Evolutionary conservation across 768 basidiomycete species (phyloP).

Genomic region (Mrakia blollopis): DNA sequence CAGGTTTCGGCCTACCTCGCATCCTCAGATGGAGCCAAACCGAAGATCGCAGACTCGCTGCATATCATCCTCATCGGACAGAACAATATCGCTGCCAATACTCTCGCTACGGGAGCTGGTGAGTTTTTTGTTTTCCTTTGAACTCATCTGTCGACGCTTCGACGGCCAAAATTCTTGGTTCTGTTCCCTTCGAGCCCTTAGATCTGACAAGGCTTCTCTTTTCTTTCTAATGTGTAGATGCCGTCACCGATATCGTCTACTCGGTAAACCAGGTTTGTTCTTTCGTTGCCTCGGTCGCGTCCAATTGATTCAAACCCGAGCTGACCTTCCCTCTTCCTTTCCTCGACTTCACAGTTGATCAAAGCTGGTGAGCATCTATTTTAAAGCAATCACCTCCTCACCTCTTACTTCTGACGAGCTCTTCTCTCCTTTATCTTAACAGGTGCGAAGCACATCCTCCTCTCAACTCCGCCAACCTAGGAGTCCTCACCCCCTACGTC

Average conservation of each 20-base stretch:
- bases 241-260: background rate
- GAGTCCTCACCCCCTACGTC: background rate
- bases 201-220: background rate
- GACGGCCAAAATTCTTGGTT: background rate
- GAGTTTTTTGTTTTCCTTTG: background rate
- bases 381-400: background rate
- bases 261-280: background rate
- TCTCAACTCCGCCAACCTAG: background rate
- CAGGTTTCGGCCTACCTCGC: constrained; percentile 2
- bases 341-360: background rate
- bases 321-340: too few species aligned
- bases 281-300: too few species aligned
- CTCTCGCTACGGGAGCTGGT: background rate
- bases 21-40: background rate
- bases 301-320: too few species aligned
- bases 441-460: background rate
- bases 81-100: background rate
- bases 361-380: background rate
- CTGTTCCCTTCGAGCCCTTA: background rate
- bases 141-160: background rate
- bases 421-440: background rate
- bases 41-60: background rate
- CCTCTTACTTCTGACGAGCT: background rate
- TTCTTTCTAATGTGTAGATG: background rate
- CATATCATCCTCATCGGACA: background rate